Evolutionary conservation across 2,329 filamentous ascomycete species (phyloP), one percentile per base, ranked within the genome.

Genomic region (Monilinia polystroma): DNA sequence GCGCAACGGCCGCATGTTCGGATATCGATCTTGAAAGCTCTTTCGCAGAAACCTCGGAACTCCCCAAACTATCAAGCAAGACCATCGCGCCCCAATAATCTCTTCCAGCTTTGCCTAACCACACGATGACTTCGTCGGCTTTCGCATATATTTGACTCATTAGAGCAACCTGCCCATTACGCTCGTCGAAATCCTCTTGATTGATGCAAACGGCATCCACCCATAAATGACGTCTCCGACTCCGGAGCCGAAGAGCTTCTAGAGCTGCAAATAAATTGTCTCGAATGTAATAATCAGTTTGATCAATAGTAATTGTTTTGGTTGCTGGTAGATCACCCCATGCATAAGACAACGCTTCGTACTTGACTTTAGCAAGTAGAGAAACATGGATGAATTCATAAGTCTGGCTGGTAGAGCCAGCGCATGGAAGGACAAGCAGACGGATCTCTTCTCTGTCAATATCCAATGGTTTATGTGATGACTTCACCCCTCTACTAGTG

Each of bases 331-430:
- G 18, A 59, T 63, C 45, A 16, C 67, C 64, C 67, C 64, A 68
- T 49, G 64, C 64, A 59, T 66, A 68, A 23, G 64, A 68, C 14
- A 68, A 45, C n/a, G 67, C 67, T 29, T 68, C 57, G 35, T 69
- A 66, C 45, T 64, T 63, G 32, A 63, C 10, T 11, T 63, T 51
- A 7, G 58, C n/a, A 23, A 63, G 65, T n/a, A 66, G 51, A 18
- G 65, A 66, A 38, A 56, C 51, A 35, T 66, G 65, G 23, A 63
- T 66, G 32, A 66, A 66, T n/a, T 56, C 65, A 55, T 63, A 63
- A 6, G 32, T 52, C 6, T 52, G 41, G 51, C 35, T 16, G 2
- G 23, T 32, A 23, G 51, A 49, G 32, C 41, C 43, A 16, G n/a
- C 52, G 43, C 16, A 29, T 63, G 65, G 52, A 41, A 66, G 52